phyloP scores from a whole-genome alignment of 768 basidiomycete genomes.

The Hygrocybe punicea region DNA sequence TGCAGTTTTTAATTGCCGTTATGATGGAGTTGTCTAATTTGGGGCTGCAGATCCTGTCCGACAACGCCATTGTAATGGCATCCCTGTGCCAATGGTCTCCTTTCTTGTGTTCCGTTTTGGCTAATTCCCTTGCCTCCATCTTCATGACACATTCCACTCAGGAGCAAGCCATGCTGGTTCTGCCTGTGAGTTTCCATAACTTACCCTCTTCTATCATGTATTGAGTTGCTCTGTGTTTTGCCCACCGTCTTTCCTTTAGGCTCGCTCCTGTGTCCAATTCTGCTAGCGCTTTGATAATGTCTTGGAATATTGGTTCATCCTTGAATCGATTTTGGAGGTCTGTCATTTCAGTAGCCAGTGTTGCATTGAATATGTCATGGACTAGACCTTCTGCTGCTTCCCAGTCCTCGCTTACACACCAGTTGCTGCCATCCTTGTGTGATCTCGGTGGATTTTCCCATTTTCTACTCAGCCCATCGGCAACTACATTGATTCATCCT shows the following conservation, averaged over 20 bases:
- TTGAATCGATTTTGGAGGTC: too few species aligned
- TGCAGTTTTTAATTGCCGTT: background rate
- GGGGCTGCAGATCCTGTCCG: background rate
- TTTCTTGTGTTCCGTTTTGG: background rate
- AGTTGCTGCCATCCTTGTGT: constrained; percentile 27
- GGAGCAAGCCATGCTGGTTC: constrained; percentile 13
- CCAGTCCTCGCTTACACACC: constrained; percentile 31
- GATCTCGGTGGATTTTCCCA: constrained; percentile 2
- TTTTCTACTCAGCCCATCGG: too few species aligned
- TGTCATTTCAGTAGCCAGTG: constrained; percentile 11
- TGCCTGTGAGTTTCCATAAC: constrained; percentile 25
- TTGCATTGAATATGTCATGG: constrained; percentile 4
- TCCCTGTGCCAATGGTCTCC: background rate
- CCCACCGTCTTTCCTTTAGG: too few species aligned
- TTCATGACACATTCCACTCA: constrained; percentile 29
- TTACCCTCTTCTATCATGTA: background rate
- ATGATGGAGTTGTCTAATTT: background rate
- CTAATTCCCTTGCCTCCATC: background rate
- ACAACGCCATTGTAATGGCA: background rate
- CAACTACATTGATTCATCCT: too few species aligned
- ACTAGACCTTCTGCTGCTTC: constrained; percentile 16
- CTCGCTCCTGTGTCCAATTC: too few species aligned
- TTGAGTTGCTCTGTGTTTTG: too few species aligned
- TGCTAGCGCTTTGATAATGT: too few species aligned
- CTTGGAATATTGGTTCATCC: too few species aligned